Evolutionary conservation across 495 filamentous ascomycete species (phyloP).

Genomic region (Talaromyces adpressus): DNA sequence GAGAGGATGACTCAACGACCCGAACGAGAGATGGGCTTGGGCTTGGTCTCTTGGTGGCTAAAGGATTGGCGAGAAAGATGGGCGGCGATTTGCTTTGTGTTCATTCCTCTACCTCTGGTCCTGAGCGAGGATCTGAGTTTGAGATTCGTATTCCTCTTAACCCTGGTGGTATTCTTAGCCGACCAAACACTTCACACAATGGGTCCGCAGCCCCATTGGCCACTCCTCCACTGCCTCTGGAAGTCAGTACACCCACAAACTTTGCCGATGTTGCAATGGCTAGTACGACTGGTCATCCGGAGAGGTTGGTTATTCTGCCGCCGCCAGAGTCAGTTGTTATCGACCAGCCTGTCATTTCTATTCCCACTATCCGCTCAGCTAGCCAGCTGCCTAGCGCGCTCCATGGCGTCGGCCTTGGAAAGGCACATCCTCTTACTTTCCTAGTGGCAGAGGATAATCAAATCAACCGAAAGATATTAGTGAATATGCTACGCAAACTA

Average conservation of each 20-base stretch:
- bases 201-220: constrained; percentile 16
- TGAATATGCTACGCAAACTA: constrained; percentile 62
- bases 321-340: neutral
- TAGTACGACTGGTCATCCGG: neutral
- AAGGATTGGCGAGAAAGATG: constrained; percentile 67
- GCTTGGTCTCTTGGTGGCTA: constrained; percentile 68
- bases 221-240: constrained; percentile 8
- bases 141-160: constrained; percentile 62
- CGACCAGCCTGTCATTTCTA: neutral
- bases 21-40: constrained; percentile 67
- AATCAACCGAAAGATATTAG: constrained; percentile 69
- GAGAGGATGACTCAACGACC: constrained; percentile 66
- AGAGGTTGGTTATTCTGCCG: constrained; percentile 22
- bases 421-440: constrained; percentile 58
- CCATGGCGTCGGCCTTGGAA: constrained; percentile 34
- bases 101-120: constrained; percentile 60
- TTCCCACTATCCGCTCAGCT: neutral
- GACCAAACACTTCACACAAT: constrained; percentile 30
- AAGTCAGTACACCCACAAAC: neutral
- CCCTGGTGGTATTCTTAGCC: constrained; percentile 35
- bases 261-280: neutral
- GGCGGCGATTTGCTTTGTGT: constrained; percentile 67
- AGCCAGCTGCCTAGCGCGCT: neutral
- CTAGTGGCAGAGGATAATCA: constrained; percentile 76
- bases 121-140: constrained; percentile 65